Evolutionary conservation across 108 stramenopile genomes (phyloP).

Genomic region (Skeletonema costatum): DNA sequence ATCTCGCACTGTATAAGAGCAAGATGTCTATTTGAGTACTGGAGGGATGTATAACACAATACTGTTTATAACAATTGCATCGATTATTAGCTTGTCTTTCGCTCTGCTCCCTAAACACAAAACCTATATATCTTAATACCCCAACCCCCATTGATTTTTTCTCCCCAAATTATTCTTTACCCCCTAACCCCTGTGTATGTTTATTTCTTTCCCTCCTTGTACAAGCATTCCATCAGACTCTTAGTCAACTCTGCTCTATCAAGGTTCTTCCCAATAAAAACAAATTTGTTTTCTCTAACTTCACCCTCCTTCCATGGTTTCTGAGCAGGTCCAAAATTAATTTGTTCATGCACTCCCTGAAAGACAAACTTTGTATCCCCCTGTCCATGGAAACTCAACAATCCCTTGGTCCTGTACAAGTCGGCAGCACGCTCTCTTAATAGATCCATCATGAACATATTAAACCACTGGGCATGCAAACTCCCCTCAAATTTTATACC

Average conservation of each 20-base stretch:
- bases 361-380: conserved; percentile 96
- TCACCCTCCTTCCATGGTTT: conserved; percentile 87
- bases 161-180: neutral
- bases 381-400: conserved; percentile 93
- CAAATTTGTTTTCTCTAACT: conserved; percentile 88
- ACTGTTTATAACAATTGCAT: neutral
- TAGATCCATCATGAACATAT: conserved; percentile 96
- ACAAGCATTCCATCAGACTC: conserved; percentile 87
- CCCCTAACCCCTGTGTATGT: neutral
- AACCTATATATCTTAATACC: neutral
- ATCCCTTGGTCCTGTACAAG: conserved; percentile 92
- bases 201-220: conserved; percentile 71
- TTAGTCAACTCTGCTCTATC: conserved; percentile 87
- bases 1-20: neutral
- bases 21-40: neutral
- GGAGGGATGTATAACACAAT: neutral
- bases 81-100: neutral
- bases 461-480: conserved; percentile 94
- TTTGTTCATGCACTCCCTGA: conserved; percentile 98
- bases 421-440: conserved; percentile 89
- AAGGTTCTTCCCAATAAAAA: conserved; percentile 95
- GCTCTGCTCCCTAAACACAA: neutral
- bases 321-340: conserved; percentile 93
- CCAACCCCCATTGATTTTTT: neutral
- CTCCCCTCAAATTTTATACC: conserved; percentile 88